phyloP scores from a whole-genome alignment of 2,329 filamentous ascomycete genomes.

The Penicillium janthinellum region DNA sequence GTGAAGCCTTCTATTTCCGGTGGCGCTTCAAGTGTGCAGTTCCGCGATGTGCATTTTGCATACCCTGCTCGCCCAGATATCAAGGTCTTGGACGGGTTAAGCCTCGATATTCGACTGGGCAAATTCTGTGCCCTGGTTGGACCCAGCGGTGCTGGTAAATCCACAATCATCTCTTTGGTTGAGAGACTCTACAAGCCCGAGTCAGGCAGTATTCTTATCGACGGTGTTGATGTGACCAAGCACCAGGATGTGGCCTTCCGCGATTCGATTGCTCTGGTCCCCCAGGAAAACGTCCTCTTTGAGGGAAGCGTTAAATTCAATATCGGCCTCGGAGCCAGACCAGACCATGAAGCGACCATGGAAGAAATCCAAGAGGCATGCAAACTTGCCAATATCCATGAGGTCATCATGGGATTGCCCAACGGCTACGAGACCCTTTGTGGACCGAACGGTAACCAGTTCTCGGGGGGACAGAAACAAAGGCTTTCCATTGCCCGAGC shows the following conservation, averaged over 20 bases:
- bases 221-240: conserved; percentile 52
- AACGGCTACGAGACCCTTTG: conserved; percentile 59
- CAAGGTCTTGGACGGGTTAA: conserved; percentile 59
- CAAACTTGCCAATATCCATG: conserved; percentile 69
- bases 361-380: conserved; percentile 68
- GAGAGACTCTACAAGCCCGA: conserved; percentile 58
- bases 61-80: conserved; percentile 67
- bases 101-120: conserved; percentile 52
- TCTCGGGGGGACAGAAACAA: conserved; percentile 62
- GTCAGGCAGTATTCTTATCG: conserved; percentile 55
- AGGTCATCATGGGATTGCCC: conserved; percentile 64
- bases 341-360: conserved; percentile 57
- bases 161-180: conserved; percentile 61
- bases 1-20: conserved; percentile 15
- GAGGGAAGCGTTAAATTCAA: conserved; percentile 53
- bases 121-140: conserved; percentile 61
- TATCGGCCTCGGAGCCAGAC: conserved; percentile 50
- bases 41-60: conserved; percentile 64
- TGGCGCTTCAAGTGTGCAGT: conserved; percentile 50
- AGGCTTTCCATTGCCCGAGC: conserved; percentile 61
- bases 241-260: conserved; percentile 44
- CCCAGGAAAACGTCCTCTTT: conserved; percentile 52
- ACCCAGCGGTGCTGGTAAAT: conserved; percentile 67
- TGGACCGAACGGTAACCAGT: conserved; percentile 54
- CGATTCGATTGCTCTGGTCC: conserved; percentile 50